Evolutionary conservation across 805 yeast species (phyloP).

Genomic region (Trichomonascus vanleenenianus): DNA sequence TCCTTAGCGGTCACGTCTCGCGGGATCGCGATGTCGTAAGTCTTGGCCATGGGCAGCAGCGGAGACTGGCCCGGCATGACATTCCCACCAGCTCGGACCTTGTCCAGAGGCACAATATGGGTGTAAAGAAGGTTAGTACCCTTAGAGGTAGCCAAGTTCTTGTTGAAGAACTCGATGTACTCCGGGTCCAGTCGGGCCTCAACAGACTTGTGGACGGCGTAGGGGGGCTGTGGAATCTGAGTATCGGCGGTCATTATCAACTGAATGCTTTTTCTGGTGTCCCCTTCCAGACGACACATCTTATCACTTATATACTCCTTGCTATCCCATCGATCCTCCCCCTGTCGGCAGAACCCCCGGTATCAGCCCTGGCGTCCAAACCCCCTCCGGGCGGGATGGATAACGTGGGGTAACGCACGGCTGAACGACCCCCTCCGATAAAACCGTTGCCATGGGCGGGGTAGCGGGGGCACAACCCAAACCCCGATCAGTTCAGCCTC

Average conservation of each 20-base stretch:
- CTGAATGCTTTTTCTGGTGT: no score
- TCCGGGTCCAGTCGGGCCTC: slow-evolving; percentile 30
- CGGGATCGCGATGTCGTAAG: slow-evolving; percentile 29
- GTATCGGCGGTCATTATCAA: not conserved
- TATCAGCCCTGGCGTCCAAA: no score
- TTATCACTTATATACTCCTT: no score
- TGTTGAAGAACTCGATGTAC: slow-evolving; percentile 32
- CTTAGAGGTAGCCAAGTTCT: slow-evolving; percentile 21
- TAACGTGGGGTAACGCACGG: not conserved
- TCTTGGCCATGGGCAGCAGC: slow-evolving; percentile 24
- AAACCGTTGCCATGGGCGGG: not conserved
- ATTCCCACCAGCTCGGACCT: slow-evolving; percentile 30
- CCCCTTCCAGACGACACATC: no score
- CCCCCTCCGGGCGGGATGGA: not conserved
- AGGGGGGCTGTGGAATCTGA: slow-evolving; percentile 25
- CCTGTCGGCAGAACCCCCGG: no score
- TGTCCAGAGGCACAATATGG: slow-evolving; percentile 30
- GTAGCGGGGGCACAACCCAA: not conserved
- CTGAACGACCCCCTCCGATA: not conserved
- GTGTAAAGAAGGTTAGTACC: slow-evolving; percentile 29
- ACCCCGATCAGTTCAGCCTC: not conserved
- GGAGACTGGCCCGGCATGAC: slow-evolving; percentile 39
- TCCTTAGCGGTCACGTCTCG: slow-evolving; percentile 18
- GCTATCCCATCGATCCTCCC: no score
- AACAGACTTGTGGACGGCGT: slow-evolving; percentile 28